Evolutionary conservation across 257 asterid species (phyloP).

Genomic region (Solanum commersonii): DNA sequence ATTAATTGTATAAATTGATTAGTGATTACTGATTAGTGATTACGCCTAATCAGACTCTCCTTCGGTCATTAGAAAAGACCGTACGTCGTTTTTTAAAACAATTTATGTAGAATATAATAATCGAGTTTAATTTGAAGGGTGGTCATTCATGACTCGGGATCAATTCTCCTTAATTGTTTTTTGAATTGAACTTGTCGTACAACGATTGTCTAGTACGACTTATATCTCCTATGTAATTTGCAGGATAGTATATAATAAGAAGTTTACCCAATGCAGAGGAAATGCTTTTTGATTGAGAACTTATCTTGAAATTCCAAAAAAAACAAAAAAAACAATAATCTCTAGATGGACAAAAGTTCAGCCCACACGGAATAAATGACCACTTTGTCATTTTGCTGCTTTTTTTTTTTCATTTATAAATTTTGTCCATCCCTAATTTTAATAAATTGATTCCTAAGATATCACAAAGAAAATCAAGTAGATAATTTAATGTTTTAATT

Average conservation of each 20-base stretch:
- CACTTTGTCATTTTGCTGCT: not conserved
- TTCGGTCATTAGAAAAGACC: not conserved
- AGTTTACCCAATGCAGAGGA: fast-evolving
- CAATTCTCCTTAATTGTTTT: too few relatives aligned
- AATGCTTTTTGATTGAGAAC: not conserved
- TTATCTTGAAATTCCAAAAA: too few relatives aligned
- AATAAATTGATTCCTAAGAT: not conserved
- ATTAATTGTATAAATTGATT: not conserved
- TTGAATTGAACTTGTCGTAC: too few relatives aligned
- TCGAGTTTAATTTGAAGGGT: not conserved
- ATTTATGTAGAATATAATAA: not conserved
- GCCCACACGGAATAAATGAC: not conserved
- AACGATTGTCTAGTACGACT: too few relatives aligned
- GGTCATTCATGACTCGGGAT: too few relatives aligned
- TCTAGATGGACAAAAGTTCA: not conserved
- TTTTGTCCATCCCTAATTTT: not conserved
- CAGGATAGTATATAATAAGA: too few relatives aligned
- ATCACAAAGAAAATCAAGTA: not conserved
- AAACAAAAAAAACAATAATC: not conserved
- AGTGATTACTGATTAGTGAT: not conserved
- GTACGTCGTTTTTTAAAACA: not conserved
- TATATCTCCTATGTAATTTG: too few relatives aligned
- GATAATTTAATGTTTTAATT: not conserved
- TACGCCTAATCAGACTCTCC: not conserved
- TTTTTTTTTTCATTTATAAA: not conserved